phyloP scores from a whole-genome alignment of 495 filamentous ascomycete genomes.

The Aspergillus wentii region DNA sequence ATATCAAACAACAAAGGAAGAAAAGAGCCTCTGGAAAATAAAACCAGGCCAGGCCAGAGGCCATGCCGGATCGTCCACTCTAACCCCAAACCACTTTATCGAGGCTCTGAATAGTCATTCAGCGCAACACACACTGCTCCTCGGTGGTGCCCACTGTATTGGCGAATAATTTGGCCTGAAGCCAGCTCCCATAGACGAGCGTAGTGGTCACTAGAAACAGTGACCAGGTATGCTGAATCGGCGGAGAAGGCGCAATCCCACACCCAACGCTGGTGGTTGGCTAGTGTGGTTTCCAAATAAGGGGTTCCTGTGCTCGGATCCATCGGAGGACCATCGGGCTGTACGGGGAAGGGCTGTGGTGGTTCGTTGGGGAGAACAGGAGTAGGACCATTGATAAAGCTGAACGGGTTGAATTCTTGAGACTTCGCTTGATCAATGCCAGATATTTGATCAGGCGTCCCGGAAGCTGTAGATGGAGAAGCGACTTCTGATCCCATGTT shows the following conservation, averaged over 20 bases:
- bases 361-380: slow-evolving; percentile 15
- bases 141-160: slow-evolving; percentile 96
- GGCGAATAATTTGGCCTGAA: slow-evolving; percentile 82
- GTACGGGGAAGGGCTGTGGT: slow-evolving; percentile 33
- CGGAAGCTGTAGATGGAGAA: slow-evolving; percentile 14
- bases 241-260: slow-evolving; percentile 99
- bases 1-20: slow-evolving; percentile 7
- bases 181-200: slow-evolving; percentile 92
- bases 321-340: slow-evolving; percentile 42
- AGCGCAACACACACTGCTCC: slow-evolving; percentile 94
- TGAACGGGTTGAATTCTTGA: slow-evolving; percentile 17
- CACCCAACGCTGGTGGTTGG: slow-evolving; percentile 96
- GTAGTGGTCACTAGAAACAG: slow-evolving; percentile 95
- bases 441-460: too few species aligned
- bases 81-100: too few species aligned
- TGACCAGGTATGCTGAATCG: slow-evolving; percentile 95
- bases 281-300: slow-evolving; percentile 83
- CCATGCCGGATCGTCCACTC: too few species aligned
- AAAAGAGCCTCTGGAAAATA: too few species aligned
- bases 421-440: slow-evolving; percentile 7
- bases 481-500: slow-evolving; percentile 15
- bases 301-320: slow-evolving; percentile 48
- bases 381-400: slow-evolving; percentile 13
- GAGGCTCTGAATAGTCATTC: slow-evolving; percentile 88
- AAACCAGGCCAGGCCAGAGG: too few species aligned